phyloP scores from a whole-genome alignment of 2,329 filamentous ascomycete species.

The Didymosphaeria variabile region DNA sequence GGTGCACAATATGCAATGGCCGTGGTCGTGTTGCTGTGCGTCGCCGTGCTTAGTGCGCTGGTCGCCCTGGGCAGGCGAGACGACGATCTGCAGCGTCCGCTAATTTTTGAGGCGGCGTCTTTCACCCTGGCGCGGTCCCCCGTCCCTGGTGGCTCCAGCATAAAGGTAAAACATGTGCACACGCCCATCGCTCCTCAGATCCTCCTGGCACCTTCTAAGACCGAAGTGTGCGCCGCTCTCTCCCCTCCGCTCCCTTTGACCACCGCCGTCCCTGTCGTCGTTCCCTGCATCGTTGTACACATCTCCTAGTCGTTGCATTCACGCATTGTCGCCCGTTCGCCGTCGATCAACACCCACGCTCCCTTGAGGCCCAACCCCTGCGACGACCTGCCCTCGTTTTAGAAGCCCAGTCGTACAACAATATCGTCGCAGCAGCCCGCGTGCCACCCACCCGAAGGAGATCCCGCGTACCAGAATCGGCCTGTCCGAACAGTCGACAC shows the following conservation, averaged over 20 bases:
- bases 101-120: conserved; percentile 14
- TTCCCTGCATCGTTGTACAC: conserved; percentile 3
- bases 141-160: conserved; percentile 4
- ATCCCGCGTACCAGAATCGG: conserved; percentile 7
- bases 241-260: conserved; percentile 3
- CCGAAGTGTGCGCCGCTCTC: conserved; percentile 5
- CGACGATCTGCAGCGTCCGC: conserved; percentile 12
- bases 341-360: conserved; percentile 4
- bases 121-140: conserved; percentile 2
- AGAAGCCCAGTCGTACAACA: conserved; percentile 8
- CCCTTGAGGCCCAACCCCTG: conserved; percentile 2
- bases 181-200: conserved; percentile 5
- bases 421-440: conserved; percentile 1
- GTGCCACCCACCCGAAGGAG: conserved; percentile 4
- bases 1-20: background rate
- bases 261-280: background rate
- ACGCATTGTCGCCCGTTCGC: background rate
- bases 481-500: conserved; percentile 1
- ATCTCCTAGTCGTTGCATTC: conserved; percentile 4
- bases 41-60: background rate
- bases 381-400: conserved; percentile 13
- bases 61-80: conserved; percentile 6
- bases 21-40: background rate
- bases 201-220: conserved; percentile 9
- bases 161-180: conserved; percentile 17